Evolutionary conservation across 1,284 basidiomycete species (phyloP), one percentile per base, ranked within the genome.

Genomic region (Xerocomus minutiporus): DNA sequence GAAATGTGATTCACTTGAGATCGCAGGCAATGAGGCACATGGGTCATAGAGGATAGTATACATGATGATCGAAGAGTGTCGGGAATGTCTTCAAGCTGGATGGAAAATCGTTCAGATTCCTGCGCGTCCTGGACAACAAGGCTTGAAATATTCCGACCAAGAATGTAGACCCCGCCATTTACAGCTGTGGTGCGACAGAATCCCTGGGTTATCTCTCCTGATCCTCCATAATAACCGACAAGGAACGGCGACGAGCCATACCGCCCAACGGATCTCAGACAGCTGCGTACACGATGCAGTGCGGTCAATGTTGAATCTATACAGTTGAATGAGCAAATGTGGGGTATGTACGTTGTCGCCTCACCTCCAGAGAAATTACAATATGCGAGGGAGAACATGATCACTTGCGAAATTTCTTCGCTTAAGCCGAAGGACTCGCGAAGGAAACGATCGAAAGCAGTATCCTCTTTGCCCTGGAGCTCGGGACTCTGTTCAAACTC

Each of bases 221-320:
- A 76, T 4, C 94, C 93, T 29, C 96, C 96, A 66, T 97, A 98
- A 62, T 97, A 94, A 0, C 92, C 93, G 5, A 98, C 80, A 13
- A 99, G 81, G 71, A 95, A 98, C 0, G 96, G 86, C 0, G 91
- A 93, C 9, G 89, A 73, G 6, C 96, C 96, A 64, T 97, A 98
- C 31, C 91, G 79, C 1, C 96, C 95, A 12, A 86, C 74, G 1
- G 93, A 91, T 39, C 77, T 81, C 23, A 98, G 77, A 65, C 92
- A 93, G 29, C 76, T 72, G 12, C 84, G 79, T 17, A 93, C 73
- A 9, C 93, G 82, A 25, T 70, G 68, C 3, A 97, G 71, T 0
- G 88, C 82, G 1, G 80, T 76, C 8, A 83, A 65, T 0, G 85
- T 81, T 1, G 77, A 71, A 51, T 94, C 93, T 88, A 61, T 12